These are phyloP conservation scores for Yamadazyma mexicana DNA, from an alignment of 1,139 yeast genomes.

Conservation along the genomic window DNA sequence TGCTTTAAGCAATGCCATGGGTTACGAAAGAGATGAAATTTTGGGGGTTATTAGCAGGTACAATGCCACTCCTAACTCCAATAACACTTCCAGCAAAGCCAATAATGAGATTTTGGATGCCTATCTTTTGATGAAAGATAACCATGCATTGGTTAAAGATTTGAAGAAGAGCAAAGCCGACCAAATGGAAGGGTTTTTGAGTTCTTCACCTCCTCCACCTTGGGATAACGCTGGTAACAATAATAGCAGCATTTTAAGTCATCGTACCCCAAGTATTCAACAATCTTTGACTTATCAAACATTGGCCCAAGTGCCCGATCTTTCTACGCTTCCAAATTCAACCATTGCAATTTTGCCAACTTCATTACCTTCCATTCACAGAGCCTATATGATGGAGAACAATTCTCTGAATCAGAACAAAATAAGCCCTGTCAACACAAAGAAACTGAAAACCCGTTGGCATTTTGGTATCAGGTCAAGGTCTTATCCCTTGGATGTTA, in stretches of 20 bases:
- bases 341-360: slow-evolving; percentile 93
- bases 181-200: slow-evolving; percentile 51
- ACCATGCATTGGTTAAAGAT: slow-evolving; percentile 66
- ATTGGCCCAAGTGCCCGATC: slow-evolving; percentile 50
- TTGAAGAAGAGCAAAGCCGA: slow-evolving; percentile 56
- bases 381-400: slow-evolving; percentile 84
- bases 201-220: slow-evolving; percentile 50
- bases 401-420: slow-evolving; percentile 37
- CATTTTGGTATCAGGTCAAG: slow-evolving; percentile 97
- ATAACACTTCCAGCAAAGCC: slow-evolving; percentile 15
- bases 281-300: slow-evolving; percentile 52
- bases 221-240: slow-evolving; percentile 16
- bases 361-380: slow-evolving; percentile 88
- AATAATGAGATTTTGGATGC: slow-evolving; percentile 86
- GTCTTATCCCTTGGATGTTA: slow-evolving; percentile 94
- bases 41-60: slow-evolving; percentile 61
- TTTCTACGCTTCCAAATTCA: slow-evolving; percentile 52
- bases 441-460: slow-evolving; percentile 95
- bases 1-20: slow-evolving; percentile 85
- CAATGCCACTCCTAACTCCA: slow-evolving; percentile 22
- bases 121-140: slow-evolving; percentile 83
- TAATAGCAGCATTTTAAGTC: slow-evolving; percentile 18
- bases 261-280: slow-evolving; percentile 43
- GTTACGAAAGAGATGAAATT: slow-evolving; percentile 87
- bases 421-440: slow-evolving; percentile 72